A percentile compares a stretch with the other conserved stretches of the same genome.
These are phyloP conservation scores for Cutaneotrichosporon sp. DNA, from an alignment of 1,284 basidiomycete genomes.

Conservation along the genomic window DNA sequence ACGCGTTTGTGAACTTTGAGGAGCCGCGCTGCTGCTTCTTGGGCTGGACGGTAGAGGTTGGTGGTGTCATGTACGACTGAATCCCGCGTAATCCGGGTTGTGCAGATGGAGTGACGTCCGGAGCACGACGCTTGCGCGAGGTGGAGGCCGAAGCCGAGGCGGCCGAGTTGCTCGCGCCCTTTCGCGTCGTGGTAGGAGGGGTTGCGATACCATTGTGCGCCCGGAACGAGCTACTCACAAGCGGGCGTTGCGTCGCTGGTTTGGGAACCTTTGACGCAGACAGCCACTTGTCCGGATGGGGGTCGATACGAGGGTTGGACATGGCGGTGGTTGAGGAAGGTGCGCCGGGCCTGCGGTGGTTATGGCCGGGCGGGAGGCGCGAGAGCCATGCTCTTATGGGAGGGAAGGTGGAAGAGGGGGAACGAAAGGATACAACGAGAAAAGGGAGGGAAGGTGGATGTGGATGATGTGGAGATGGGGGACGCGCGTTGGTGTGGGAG, in stretches of 20 bases:
- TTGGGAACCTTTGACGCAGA: constrained; percentile 12
- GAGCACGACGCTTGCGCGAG: not conserved
- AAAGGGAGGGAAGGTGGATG: no score
- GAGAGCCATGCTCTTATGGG: not conserved
- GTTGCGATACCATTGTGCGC: constrained; percentile 32
- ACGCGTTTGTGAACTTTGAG: not conserved
- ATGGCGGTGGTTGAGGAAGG: constrained; percentile 15
- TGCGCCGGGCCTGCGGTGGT: not conserved
- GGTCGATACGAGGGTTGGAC: constrained; percentile 24
- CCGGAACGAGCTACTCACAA: constrained; percentile 17
- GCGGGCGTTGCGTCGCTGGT: constrained; percentile 15
- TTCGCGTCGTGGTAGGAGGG: constrained; percentile 24
- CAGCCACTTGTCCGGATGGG: constrained; percentile 45
- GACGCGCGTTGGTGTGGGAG: no score
- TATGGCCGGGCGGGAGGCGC: not conserved
- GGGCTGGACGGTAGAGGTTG: constrained; percentile 5
- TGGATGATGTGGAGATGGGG: no score
- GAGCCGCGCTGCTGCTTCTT: not conserved
- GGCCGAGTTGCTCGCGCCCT: not conserved
- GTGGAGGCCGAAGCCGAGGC: not conserved
- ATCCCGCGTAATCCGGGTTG: constrained; percentile 5
- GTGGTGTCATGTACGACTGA: constrained; percentile 19
- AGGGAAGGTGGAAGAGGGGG: no score
- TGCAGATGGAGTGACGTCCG: constrained; percentile 12
- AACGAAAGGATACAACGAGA: no score